Conservation (phyloP, 2,329 filamentous ascomycete genomes). For the Cucurbitaria berberidis region DNA sequence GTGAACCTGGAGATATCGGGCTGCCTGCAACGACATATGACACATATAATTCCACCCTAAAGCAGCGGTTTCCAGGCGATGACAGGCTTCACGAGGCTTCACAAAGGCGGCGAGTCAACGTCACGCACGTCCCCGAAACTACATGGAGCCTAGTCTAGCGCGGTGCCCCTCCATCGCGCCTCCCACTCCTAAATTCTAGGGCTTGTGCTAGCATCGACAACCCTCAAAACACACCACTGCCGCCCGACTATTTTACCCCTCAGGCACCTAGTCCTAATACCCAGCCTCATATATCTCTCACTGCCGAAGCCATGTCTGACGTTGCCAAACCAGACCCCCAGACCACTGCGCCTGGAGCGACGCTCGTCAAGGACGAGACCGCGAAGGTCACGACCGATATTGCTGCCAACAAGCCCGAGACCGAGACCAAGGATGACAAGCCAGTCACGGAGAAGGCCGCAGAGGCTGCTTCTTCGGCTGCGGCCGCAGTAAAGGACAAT, state of each 20-base stretch:
- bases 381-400: constrained; percentile 52
- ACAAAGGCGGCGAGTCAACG: constrained; percentile 12
- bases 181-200: constrained; percentile 35
- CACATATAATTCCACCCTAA: neutral
- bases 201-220: constrained; percentile 23
- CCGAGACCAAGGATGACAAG: constrained; percentile 58
- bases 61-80: neutral
- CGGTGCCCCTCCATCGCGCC: constrained; percentile 29
- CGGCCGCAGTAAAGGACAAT: constrained; percentile 56
- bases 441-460: constrained; percentile 50
- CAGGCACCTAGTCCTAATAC: constrained; percentile 7
- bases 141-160: constrained; percentile 1
- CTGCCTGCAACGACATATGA: neutral
- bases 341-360: constrained; percentile 48
- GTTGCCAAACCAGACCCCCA: constrained; percentile 50
- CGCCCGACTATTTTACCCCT: constrained; percentile 10
- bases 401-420: constrained; percentile 34
- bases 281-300: constrained; percentile 4
- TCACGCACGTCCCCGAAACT: constrained; percentile 19
- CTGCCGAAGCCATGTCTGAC: constrained; percentile 43
- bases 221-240: constrained; percentile 17
- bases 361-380: constrained; percentile 52
- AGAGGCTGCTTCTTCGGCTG: constrained; percentile 44
- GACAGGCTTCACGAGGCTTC: neutral
- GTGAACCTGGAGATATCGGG: neutral